Base-by-base conservation (phyloP, 1,284 basidiomycete species). In the Fistulinella staudtii region DNA sequence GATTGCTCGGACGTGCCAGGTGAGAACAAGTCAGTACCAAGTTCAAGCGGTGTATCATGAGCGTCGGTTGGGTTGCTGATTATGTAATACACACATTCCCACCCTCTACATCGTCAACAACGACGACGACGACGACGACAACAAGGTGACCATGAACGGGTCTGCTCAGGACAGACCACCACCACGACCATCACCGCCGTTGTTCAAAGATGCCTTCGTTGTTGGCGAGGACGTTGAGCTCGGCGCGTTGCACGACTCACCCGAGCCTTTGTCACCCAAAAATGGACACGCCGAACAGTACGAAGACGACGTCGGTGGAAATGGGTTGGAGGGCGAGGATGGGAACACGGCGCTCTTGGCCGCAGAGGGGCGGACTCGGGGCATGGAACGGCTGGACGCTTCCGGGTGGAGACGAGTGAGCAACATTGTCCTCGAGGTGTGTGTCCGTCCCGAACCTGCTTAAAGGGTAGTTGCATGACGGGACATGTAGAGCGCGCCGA, bases 391-490 rank as follows among this genome's bases (percentile, higher is more conserved):
- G n/a, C n/a, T 49, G 20, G 42, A 36, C 14, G 13, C 14, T 40
- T 27, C 21, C 7, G 31, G 60, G 13, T 83, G 82, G 80, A 55
- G 64, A 3, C 78, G 80, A 55, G 69, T 79, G 14, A 71, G 70
- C 51, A 64, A 71, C 33, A 83, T 86, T 37, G 79, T 85, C 35
- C 63, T 82, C 25, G 83, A 87, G 75, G 84, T 85, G 55, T 39
- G 72, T 51, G 33, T 33, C 17, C 38, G 24, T 43, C 31, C 17
- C n/a, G 45, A 27, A n/a, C n/a, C n/a, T 39, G 15, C n/a, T 34
- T 20, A 18, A 5, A 11, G 17, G 14, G 28, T 2, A 17, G 27
- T 29, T 23, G n/a, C 34, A 8, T 56, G 47, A 50, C 41, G 39
- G 35, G 38, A 29, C 23, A 36, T n/a, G 36, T 54, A 89, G 87